phyloP scores from a whole-genome alignment of 257 asterid species.

The Solanum megistacrolobum region DNA sequence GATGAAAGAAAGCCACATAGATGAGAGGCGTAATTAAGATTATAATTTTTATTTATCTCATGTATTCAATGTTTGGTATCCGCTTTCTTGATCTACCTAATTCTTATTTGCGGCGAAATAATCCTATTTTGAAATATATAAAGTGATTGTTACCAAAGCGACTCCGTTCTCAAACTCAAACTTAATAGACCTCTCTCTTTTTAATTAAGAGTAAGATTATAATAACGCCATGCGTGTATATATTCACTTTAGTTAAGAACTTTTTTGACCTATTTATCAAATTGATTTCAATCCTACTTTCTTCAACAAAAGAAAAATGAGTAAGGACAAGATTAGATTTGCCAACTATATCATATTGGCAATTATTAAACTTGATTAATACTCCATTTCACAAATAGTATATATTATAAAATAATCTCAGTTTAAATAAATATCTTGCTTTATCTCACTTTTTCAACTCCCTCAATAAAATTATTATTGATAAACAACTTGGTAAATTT shows the following conservation, averaged over 20 bases:
- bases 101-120: fast-evolving
- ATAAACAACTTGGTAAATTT: background rate
- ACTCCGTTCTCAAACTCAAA: background rate
- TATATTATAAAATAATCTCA: background rate
- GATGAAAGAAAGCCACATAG: background rate
- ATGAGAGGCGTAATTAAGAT: background rate
- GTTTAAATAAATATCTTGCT: background rate
- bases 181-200: background rate
- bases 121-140: no score
- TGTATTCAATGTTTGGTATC: no score
- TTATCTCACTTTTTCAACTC: background rate
- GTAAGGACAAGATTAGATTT: background rate
- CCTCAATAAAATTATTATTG: background rate
- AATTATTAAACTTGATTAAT: background rate
- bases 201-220: background rate
- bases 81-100: background rate
- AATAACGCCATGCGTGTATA: background rate
- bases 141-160: background rate
- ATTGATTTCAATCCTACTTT: background rate
- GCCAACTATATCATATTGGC: background rate
- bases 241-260: background rate
- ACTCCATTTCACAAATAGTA: background rate
- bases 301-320: background rate
- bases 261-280: background rate
- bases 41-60: no score